Base-by-base conservation (phyloP, 2,329 filamentous ascomycete genomes). In the Fusarium nelsonii region DNA sequence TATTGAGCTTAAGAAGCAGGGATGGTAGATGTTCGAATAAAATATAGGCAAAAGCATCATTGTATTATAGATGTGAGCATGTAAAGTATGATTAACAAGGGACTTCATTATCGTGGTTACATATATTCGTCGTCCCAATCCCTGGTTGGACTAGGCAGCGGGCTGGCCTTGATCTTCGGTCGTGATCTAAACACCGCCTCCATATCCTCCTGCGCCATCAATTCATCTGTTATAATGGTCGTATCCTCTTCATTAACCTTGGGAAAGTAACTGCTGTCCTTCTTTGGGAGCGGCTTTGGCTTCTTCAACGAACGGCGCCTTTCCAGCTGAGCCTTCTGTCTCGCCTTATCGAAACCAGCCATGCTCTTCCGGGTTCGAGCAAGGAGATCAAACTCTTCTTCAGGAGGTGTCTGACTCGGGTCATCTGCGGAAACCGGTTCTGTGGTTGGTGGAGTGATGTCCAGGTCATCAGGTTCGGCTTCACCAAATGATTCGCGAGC, bases 181-280 rank as follows among this genome's bases (percentile, higher is more conserved):
- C 94, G 81, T 68, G 92, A 94, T 80, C 90, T 92, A 77, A 97
- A 97, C 2, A 97, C 90, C 28, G 90, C 91, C 62, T 92, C 91
- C 78, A 93, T 92, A 63, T 97, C 93, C 69, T 93, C 90, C 56
- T 90, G 85, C 16, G 62, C 85, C 58, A 97, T 89, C 40, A 97
- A 80, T 68, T 90, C 87, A 74, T 95, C 91, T 1, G 86, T 84
- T 10, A 92, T 84, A 2, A 88, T 84, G 26, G 78, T 74, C n/a
- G 78, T 63, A 18, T 72, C 79, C 57, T 68, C 70, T 51, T 83
- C 84, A 70, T 88, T 81, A 7, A 87, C 77, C 28, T 77, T 81
- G 0, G 82, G 78, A 58, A 88, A 87, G 46, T 83, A 82, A 36
- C 77, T 81, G 0, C 80, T 82, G 57, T 84, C 84, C 43, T 79